Base-by-base conservation (phyloP, 2,329 filamentous ascomycete genomes). In the Pseudogymnoascus sp. region DNA sequence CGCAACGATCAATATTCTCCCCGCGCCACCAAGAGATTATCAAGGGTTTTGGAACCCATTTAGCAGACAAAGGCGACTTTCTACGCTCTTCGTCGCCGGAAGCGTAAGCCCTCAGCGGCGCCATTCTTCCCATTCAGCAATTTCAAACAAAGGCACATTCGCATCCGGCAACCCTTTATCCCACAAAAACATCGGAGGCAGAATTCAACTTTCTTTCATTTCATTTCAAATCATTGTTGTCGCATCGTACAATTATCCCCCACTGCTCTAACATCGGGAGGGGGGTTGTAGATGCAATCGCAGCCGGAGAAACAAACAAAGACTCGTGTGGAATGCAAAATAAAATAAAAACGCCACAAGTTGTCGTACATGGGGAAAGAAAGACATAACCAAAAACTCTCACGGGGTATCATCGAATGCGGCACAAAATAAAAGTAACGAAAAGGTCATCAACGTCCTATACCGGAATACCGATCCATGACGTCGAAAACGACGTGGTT, bases 381-480 rank as follows among this genome's bases (percentile, higher is more conserved):
- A 26, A 31, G 29, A 33, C 29, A 21, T 5, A 55, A 55, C 49
- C 29, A 55, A 33, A 55, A 35, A 35, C 19, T 55, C 49, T 55
- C 49, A 55, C 49, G 23, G 49, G 49, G 49, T 55, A 55, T 55
- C 49, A 55, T 55, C 11, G 49, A 55, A 55, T 33, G 49, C 29
- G 29, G 60, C 37, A 43, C 26, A 52, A 33, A 61, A 33, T 43
- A 29, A 43, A 55, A 23, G 41, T 55, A 35, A 29, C 60, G 21
- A 61, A 33, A 61, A 12, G 19, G 21, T 7, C 58, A 41, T 60
- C 58, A 60, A 11, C 35, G 33, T 31, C 58, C 58, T 8, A 60
- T 39, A 41, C 68, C 69, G 1, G 72, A 69, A 66, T 80, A 80
- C 59, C 73, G 73, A 64, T 80, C 77, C 73, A 80, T 77, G 11